Percentiles rank a stretch among this genome's conserved stretches.
Evolutionary conservation across 129 eudicot species (phyloP).

Genomic region (Saposhnikovia divaricata): DNA sequence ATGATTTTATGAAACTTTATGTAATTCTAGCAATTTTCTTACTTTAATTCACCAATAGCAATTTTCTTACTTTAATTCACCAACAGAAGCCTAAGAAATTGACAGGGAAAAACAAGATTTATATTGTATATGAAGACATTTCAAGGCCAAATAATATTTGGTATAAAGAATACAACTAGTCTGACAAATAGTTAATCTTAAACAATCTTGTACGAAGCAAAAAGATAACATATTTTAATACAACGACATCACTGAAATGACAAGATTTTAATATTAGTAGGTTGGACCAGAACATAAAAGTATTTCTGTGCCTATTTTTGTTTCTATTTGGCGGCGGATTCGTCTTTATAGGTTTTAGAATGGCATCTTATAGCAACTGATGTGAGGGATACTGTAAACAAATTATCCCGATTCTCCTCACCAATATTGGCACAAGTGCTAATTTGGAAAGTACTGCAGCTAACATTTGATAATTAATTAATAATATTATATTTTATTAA

Average conservation of each 20-base stretch:
- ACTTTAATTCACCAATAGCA: too few relatives aligned
- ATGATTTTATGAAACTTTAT: too few relatives aligned
- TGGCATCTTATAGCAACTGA: not conserved
- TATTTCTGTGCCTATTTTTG: not conserved
- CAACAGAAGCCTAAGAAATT: not conserved
- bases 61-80: too few relatives aligned
- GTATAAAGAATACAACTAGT: too few relatives aligned
- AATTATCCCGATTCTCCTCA: not conserved
- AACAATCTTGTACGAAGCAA: not conserved
- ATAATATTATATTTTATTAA: too few relatives aligned
- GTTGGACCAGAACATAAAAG: not conserved
- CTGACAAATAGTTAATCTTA: not conserved
- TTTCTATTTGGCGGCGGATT: slow-evolving; percentile 7
- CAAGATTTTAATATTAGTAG: not conserved
- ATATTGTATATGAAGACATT: too few relatives aligned
- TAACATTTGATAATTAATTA: too few relatives aligned
- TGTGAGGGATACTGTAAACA: not conserved
- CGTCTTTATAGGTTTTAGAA: not conserved
- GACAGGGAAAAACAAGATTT: not conserved
- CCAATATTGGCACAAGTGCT: not conserved
- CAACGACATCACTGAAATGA: not conserved
- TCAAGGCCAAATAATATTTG: not conserved
- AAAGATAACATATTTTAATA: not conserved
- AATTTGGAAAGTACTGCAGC: not conserved
- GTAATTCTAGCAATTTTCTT: too few relatives aligned